A percentile compares a stretch with the other conserved stretches of the same genome.
phyloP scores from a whole-genome alignment of 257 asterid species.

The Solanum phureja region DNA sequence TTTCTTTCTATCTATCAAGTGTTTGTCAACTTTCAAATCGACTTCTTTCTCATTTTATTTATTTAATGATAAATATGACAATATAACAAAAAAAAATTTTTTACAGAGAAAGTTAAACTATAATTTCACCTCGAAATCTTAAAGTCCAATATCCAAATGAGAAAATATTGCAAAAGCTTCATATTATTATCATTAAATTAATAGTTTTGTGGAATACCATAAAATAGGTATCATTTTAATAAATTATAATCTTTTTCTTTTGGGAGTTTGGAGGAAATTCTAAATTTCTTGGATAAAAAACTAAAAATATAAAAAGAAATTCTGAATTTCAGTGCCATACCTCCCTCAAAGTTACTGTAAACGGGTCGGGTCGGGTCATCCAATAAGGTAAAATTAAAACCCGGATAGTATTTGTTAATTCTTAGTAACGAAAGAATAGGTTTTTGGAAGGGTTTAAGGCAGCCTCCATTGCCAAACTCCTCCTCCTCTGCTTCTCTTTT shows the following conservation, averaged over 20 bases:
- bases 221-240: no score
- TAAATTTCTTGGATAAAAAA: neutral
- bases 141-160: no score
- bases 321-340: neutral
- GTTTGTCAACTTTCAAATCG: accelerated
- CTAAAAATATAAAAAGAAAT: neutral
- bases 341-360: neutral
- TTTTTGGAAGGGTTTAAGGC: slow-evolving; percentile 64
- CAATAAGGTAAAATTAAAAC: neutral
- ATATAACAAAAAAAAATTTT: neutral
- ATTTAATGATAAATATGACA: neutral
- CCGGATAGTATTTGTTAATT: neutral
- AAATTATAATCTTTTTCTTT: no score
- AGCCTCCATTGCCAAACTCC: slow-evolving; percentile 16
- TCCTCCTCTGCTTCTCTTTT: neutral
- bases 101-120: neutral
- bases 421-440: slow-evolving; percentile 9
- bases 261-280: neutral
- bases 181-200: no score
- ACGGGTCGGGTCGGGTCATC: neutral
- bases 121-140: neutral
- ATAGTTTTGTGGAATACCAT: neutral
- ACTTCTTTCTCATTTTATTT: neutral
- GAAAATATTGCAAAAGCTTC: neutral
- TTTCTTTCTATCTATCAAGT: neutral